phyloP scores from a whole-genome alignment of 192 early-diverging fungal species.

The Podila minutissima region DNA sequence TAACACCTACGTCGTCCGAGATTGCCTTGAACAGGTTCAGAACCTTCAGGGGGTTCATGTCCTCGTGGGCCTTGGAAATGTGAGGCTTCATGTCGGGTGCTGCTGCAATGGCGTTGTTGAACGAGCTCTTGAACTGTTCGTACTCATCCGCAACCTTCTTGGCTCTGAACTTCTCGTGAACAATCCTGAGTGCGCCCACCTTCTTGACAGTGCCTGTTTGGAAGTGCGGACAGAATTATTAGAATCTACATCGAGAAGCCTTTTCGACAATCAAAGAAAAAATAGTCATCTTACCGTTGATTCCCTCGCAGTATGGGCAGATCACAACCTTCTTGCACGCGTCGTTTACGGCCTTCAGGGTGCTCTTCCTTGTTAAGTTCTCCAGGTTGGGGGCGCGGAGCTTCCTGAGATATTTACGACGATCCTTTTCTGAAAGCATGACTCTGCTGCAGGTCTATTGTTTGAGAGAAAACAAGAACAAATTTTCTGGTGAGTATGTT shows the following conservation, averaged over 20 bases:
- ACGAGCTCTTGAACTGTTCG: conserved; percentile 75
- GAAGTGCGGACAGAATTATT: background rate
- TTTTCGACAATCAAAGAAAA: background rate
- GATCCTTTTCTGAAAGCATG: conserved; percentile 83
- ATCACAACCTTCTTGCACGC: conserved; percentile 87
- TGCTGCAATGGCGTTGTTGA: conserved; percentile 74
- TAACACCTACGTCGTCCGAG: conserved; percentile 72
- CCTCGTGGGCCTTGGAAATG: conserved; percentile 89
- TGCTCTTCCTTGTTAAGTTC: conserved; percentile 75
- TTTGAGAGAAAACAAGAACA: conserved; percentile 1
- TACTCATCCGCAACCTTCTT: conserved; percentile 81
- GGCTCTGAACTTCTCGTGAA: conserved; percentile 93
- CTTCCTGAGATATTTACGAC: conserved; percentile 73
- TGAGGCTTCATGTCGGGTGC: conserved; percentile 83
- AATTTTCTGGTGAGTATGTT: background rate
- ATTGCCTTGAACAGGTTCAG: conserved; percentile 88
- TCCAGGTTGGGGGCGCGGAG: conserved; percentile 85
- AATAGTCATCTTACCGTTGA: conserved; percentile 69
- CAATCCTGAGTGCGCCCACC: conserved; percentile 92
- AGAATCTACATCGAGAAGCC: background rate
- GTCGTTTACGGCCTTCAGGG: conserved; percentile 86
- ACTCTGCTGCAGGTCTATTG: conserved; percentile 85
- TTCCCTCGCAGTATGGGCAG: conserved; percentile 84
- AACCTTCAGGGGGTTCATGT: conserved; percentile 92
- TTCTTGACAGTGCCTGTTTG: conserved; percentile 88